Evolutionary conservation across 768 basidiomycete genomes (phyloP).

Genomic region (Mycena vitilis): DNA sequence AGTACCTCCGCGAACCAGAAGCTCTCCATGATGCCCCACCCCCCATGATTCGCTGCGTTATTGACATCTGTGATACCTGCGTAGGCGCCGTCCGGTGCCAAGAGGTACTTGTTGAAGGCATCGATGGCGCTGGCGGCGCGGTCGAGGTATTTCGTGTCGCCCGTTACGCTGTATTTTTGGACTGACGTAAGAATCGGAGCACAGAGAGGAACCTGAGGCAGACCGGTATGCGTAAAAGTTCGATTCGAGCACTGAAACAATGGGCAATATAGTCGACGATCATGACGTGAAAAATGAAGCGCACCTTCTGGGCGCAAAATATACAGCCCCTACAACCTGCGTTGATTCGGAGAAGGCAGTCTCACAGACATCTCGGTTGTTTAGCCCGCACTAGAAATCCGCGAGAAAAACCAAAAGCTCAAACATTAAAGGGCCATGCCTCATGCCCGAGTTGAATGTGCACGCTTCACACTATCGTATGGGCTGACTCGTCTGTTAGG

Average conservation of each 20-base stretch:
- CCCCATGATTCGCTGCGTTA: conserved; percentile 44
- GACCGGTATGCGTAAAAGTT: conserved; percentile 10
- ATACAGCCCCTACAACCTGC: conserved; percentile 61
- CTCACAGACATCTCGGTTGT: too few relatives aligned
- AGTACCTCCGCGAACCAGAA: conserved; percentile 79
- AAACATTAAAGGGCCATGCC: too few relatives aligned
- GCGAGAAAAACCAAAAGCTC: too few relatives aligned
- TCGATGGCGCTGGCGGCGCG: conserved; percentile 68
- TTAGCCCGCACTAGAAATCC: too few relatives aligned
- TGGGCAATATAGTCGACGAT: not conserved
- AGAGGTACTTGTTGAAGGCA: conserved; percentile 69
- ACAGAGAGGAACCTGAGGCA: not conserved
- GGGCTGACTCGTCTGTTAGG: too few relatives aligned
- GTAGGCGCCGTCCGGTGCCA: conserved; percentile 55
- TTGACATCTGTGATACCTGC: conserved; percentile 71
- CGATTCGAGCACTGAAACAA: conserved; percentile 68
- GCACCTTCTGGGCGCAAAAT: conserved; percentile 71
- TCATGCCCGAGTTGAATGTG: too few relatives aligned
- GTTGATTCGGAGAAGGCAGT: too few relatives aligned
- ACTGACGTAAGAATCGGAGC: conserved; percentile 75
- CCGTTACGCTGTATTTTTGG: conserved; percentile 61
- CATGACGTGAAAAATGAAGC: not conserved
- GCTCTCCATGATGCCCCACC: conserved; percentile 75
- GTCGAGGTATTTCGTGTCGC: conserved; percentile 74
- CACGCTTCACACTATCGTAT: too few relatives aligned